Conservation (phyloP, 805 yeast species). For the Kregervanrija pseudodelftensis region DNA sequence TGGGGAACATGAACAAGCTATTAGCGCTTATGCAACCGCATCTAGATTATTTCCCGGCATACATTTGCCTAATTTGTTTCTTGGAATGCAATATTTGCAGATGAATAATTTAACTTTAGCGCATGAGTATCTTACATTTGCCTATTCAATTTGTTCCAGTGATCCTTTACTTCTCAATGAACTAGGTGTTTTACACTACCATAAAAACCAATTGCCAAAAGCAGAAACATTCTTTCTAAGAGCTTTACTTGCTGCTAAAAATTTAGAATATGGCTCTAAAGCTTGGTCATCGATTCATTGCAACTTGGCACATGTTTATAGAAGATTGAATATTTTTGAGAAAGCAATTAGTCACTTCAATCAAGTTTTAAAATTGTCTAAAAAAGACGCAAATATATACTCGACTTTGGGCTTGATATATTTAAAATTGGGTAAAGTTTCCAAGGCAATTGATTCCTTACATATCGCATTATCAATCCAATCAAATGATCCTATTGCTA, state of each 20-base stretch:
- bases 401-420: constrained; percentile 82
- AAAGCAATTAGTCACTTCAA: constrained; percentile 71
- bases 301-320: constrained; percentile 82
- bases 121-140: constrained; percentile 72
- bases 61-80: constrained; percentile 79
- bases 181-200: constrained; percentile 85
- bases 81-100: constrained; percentile 94
- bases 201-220: constrained; percentile 54
- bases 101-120: constrained; percentile 79
- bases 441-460: constrained; percentile 65
- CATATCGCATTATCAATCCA: constrained; percentile 76
- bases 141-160: constrained; percentile 69
- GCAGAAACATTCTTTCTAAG: constrained; percentile 67
- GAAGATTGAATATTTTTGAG: constrained; percentile 53
- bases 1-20: constrained; percentile 98
- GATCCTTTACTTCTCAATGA: constrained; percentile 91
- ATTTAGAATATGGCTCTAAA: constrained; percentile 67
- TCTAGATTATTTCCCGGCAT: constrained; percentile 86
- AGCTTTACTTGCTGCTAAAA: constrained; percentile 64
- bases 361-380: constrained; percentile 63
- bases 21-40: constrained; percentile 94
- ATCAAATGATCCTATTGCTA: constrained; percentile 79
- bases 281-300: constrained; percentile 82
- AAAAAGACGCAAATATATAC: constrained; percentile 61
- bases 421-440: constrained; percentile 56